Percentiles rank a stretch among this genome's conserved stretches.
These are phyloP conservation scores for Astragalus glycyphyllos DNA, from an alignment of 306 rosid species.

Conservation along the genomic window DNA sequence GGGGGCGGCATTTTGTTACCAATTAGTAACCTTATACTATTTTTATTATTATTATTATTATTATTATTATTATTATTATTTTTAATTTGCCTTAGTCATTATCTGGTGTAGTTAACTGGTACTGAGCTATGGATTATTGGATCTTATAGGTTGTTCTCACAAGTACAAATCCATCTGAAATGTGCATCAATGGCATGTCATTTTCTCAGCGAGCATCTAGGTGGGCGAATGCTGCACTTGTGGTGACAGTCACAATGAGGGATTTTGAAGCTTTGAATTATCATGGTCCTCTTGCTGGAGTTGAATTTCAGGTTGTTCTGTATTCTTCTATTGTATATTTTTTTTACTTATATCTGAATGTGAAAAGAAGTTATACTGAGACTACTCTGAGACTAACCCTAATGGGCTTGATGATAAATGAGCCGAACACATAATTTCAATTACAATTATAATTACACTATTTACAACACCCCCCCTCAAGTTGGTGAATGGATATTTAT, in stretches of 20 bases:
- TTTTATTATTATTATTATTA: conserved; percentile 24
- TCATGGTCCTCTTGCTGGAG: conserved; percentile 88
- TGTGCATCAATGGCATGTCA: conserved; percentile 96
- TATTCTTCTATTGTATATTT: conserved; percentile 1
- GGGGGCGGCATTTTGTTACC: conserved; percentile 22
- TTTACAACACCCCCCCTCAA: too few relatives aligned
- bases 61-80: conserved; percentile 23
- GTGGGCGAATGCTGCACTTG: conserved; percentile 99
- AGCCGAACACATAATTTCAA: too few relatives aligned
- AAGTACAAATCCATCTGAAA: conserved; percentile 87
- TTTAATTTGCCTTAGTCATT: conserved; percentile 16
- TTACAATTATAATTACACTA: too few relatives aligned
- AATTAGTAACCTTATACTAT: conserved; percentile 25
- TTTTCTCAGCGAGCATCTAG: conserved; percentile 92
- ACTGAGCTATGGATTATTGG: conserved; percentile 37
- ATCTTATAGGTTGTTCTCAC: conserved; percentile 92
- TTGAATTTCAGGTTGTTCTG: conserved; percentile 78
- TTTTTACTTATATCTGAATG: too few relatives aligned
- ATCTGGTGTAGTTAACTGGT: conserved; percentile 31
- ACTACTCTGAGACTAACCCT: too few relatives aligned
- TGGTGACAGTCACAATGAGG: conserved; percentile 73
- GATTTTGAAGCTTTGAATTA: conserved; percentile 76
- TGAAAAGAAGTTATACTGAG: too few relatives aligned
- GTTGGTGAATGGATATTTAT: too few relatives aligned
- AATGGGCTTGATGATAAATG: too few relatives aligned